A percentile compares a stretch with the other conserved stretches of the same genome.
These are phyloP conservation scores for Sclerotinia trifoliorum DNA, from an alignment of 2,329 filamentous ascomycete genomes.

Conservation along the genomic window DNA sequence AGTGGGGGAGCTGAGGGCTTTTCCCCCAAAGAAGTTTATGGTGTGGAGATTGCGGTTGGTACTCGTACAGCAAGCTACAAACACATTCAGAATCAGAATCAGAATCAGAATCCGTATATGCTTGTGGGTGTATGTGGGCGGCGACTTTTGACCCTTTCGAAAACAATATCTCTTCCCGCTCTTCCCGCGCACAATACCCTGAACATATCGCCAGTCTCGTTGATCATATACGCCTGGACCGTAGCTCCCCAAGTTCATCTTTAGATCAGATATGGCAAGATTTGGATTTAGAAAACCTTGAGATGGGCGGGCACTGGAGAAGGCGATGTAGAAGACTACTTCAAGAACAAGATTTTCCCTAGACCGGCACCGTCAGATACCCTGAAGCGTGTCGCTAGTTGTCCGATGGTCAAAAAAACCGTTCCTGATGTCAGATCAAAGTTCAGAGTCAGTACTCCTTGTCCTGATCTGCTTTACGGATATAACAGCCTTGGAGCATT, in stretches of 20 bases:
- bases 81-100: too few relatives aligned
- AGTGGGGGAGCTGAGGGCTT: too few relatives aligned
- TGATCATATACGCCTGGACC: constrained; percentile 28
- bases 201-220: constrained; percentile 28
- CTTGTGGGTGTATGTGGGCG: too few relatives aligned
- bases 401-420: constrained; percentile 7
- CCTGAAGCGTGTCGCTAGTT: not conserved
- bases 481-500: constrained; percentile 29
- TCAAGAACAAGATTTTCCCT: too few relatives aligned
- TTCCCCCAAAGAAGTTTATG: too few relatives aligned
- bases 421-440: constrained; percentile 8
- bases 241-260: constrained; percentile 30
- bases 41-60: too few relatives aligned
- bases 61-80: too few relatives aligned
- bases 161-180: constrained; percentile 32
- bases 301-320: constrained; percentile 23
- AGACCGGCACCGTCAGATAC: too few relatives aligned
- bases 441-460: not conserved
- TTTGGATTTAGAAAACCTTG: constrained; percentile 25
- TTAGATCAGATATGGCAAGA: constrained; percentile 27
- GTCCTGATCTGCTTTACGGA: constrained; percentile 3
- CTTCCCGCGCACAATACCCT: constrained; percentile 26
- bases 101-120: too few relatives aligned
- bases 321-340: constrained; percentile 15
- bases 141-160: too few relatives aligned